Evolutionary conservation across 352 stramenopile genomes (phyloP).

Genomic region (Phytophthora europaea): DNA sequence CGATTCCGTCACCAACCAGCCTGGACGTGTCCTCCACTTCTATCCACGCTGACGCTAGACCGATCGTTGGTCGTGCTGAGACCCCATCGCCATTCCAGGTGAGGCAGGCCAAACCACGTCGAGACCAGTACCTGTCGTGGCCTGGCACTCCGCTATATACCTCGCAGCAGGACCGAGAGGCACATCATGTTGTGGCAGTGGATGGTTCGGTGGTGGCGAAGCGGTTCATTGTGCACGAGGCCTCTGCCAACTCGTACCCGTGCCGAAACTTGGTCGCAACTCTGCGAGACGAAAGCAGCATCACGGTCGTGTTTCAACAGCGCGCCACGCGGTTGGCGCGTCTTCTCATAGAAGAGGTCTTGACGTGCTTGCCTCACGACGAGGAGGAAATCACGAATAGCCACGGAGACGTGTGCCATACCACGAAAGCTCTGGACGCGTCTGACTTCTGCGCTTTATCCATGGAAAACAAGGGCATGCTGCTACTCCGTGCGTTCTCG

Average conservation of each 20-base stretch:
- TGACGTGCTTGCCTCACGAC: constrained; percentile 36
- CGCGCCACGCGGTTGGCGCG: constrained; percentile 28
- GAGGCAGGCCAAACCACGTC: background rate
- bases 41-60: background rate
- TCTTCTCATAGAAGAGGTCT: constrained; percentile 41
- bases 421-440: constrained; percentile 24
- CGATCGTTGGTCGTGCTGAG: background rate
- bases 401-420: constrained; percentile 31
- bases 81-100: background rate
- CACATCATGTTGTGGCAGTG: background rate
- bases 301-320: constrained; percentile 28
- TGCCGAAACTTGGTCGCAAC: constrained; percentile 37
- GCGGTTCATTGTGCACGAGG: constrained; percentile 42
- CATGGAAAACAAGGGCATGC: constrained; percentile 29
- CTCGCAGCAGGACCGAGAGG: background rate
- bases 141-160: background rate
- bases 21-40: background rate
- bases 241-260: constrained; percentile 31
- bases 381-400: constrained; percentile 35
- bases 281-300: constrained; percentile 30
- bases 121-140: background rate
- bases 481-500: constrained; percentile 36
- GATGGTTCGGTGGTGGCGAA: constrained; percentile 2
- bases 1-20: background rate
- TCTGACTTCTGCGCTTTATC: constrained; percentile 31